Percentiles rank a stretch among this genome's conserved stretches.
Evolutionary conservation across 148 eudicot genomes (phyloP).

Genomic region (Simmondsia chinensis): DNA sequence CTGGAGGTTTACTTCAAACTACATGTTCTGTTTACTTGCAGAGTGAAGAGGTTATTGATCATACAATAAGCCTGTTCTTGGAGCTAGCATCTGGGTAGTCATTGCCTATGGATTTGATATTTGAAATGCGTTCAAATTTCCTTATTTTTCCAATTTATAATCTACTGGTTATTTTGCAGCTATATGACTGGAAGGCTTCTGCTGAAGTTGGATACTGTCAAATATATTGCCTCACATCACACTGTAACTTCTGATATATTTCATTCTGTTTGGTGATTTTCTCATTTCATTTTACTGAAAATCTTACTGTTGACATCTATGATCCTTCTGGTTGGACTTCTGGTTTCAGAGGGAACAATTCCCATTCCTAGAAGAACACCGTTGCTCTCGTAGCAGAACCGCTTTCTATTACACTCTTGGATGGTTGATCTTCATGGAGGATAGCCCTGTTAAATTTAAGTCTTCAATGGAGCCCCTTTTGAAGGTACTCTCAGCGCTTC

Average conservation of each 20-base stretch:
- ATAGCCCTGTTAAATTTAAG: conserved; percentile 61
- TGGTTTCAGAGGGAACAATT: conserved; percentile 68
- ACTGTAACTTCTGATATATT: conserved; percentile 36
- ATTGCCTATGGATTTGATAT: not conserved
- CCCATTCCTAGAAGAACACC: conserved; percentile 62
- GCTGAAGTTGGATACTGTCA: conserved; percentile 78
- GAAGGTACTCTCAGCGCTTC: conserved; percentile 30
- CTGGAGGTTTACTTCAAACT: conserved; percentile 1
- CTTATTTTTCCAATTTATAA: not conserved
- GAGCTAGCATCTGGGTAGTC: conserved; percentile 91
- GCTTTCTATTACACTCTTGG: conserved; percentile 81
- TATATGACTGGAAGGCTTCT: conserved; percentile 93
- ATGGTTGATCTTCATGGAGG: conserved; percentile 79
- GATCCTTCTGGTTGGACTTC: conserved; percentile 3
- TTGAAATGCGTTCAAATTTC: too few species aligned
- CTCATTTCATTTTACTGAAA: conserved; percentile 2
- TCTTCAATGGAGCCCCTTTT: conserved; percentile 82
- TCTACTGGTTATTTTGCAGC: conserved; percentile 27
- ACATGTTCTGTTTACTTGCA: conserved; percentile 20
- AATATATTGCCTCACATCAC: conserved; percentile 73
- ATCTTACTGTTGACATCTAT: not conserved
- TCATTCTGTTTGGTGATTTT: not conserved
- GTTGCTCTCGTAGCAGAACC: conserved; percentile 88
- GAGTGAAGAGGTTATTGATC: conserved; percentile 85
- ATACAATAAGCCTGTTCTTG: conserved; percentile 65